phyloP scores from a whole-genome alignment of 2,329 filamentous ascomycete genomes.

The Trichoderma endophyticum region DNA sequence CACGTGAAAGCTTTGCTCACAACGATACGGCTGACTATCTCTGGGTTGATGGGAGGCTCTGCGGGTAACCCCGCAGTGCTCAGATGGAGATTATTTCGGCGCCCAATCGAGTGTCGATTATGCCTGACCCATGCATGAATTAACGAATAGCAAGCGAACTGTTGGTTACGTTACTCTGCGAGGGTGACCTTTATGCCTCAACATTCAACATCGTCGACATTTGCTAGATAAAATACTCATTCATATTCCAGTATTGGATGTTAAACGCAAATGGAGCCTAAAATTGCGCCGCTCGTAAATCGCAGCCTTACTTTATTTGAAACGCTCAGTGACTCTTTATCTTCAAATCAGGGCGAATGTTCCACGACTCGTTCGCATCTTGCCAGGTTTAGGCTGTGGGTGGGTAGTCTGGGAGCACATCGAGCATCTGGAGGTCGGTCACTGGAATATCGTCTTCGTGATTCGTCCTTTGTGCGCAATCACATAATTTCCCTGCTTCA shows the following conservation, averaged over 20 bases:
- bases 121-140: background rate
- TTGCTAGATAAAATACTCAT: background rate
- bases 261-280: background rate
- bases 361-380: background rate
- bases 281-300: background rate
- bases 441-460: background rate
- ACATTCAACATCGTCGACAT: background rate
- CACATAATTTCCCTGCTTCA: background rate
- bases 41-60: background rate
- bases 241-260: background rate
- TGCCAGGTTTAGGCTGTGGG: background rate
- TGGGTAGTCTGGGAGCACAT: background rate
- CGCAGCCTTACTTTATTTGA: background rate
- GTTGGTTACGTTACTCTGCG: background rate
- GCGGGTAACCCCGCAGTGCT: background rate
- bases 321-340: background rate
- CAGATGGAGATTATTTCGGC: background rate
- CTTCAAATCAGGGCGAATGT: background rate
- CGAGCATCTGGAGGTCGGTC: background rate
- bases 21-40: background rate
- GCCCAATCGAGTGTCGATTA: background rate
- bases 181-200: background rate
- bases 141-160: background rate
- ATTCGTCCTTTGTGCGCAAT: background rate
- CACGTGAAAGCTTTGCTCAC: background rate